phyloP scores from a whole-genome alignment of 2,329 filamentous ascomycete species.

The Sporothrix protearum region DNA sequence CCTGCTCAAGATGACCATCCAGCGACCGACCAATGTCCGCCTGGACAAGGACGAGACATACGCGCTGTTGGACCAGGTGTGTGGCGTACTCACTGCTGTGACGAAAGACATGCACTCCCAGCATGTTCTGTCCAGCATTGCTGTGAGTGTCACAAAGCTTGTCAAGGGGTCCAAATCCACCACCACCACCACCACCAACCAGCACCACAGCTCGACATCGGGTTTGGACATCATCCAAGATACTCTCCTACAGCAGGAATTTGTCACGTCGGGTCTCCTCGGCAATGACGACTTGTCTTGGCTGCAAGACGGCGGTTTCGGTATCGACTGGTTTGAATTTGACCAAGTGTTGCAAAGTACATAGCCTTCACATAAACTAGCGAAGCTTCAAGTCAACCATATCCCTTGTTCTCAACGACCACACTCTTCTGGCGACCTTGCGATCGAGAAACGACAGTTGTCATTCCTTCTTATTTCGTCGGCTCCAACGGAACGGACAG shows the following conservation, averaged over 20 bases:
- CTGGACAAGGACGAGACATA: background rate
- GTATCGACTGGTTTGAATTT: conserved; percentile 10
- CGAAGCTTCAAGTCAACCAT: background rate
- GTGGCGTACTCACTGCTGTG: background rate
- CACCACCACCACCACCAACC: background rate
- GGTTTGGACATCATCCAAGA: background rate
- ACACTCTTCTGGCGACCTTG: too few species aligned
- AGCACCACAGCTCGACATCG: background rate
- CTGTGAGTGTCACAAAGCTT: background rate
- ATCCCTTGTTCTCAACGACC: background rate
- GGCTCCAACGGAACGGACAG: background rate
- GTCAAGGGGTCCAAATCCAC: background rate
- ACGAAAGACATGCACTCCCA: background rate
- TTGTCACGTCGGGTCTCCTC: background rate
- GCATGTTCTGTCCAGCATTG: background rate
- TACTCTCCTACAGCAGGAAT: background rate
- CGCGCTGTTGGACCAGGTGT: background rate
- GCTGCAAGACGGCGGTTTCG: conserved; percentile 1
- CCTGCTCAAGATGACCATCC: background rate
- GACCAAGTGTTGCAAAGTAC: background rate
- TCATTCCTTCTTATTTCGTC: background rate
- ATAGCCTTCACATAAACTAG: background rate
- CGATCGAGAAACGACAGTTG: background rate
- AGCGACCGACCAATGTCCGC: background rate
- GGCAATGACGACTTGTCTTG: background rate